phyloP scores from a whole-genome alignment of 441 rosid genomes.

The Erysimum pusillum region DNA sequence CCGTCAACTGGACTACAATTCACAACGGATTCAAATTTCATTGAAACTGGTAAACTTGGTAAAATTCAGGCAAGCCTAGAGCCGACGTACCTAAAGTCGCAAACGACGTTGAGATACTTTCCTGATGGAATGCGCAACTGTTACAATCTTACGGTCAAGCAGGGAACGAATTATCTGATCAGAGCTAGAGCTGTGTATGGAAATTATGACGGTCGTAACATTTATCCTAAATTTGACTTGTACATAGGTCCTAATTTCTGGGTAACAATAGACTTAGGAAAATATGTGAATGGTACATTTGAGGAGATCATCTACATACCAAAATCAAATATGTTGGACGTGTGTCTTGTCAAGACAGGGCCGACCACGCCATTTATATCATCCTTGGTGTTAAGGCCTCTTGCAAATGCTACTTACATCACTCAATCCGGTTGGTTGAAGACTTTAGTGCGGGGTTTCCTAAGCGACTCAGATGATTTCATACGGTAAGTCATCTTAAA shows the following conservation, averaged over 20 bases:
- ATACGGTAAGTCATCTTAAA: conserved; percentile 19
- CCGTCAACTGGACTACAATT: conserved; percentile 35
- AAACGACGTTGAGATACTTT: conserved; percentile 46
- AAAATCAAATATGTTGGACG: not conserved
- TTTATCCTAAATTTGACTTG: conserved; percentile 44
- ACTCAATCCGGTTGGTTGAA: conserved; percentile 44
- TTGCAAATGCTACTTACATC: conserved; percentile 9
- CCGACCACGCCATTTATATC: conserved; percentile 54
- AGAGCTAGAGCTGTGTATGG: conserved; percentile 51
- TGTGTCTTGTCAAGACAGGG: conserved; percentile 54
- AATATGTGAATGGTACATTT: not conserved
- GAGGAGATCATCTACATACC: conserved; percentile 53
- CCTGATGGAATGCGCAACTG: conserved; percentile 55
- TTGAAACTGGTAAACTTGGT: conserved; percentile 37
- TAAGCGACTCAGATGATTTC: not conserved
- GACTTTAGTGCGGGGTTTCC: conserved; percentile 1
- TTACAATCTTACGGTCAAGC: conserved; percentile 41
- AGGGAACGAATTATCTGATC: conserved; percentile 45
- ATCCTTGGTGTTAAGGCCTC: conserved; percentile 50
- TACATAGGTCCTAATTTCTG: conserved; percentile 51
- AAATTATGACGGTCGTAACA: conserved; percentile 43
- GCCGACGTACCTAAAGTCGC: not conserved
- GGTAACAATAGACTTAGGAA: conserved; percentile 28
- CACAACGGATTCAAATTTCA: conserved; percentile 42
- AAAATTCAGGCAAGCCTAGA: conserved; percentile 28